Conservation (phyloP, 1,284 basidiomycete species). For the Trametes hirsuta region DNA sequence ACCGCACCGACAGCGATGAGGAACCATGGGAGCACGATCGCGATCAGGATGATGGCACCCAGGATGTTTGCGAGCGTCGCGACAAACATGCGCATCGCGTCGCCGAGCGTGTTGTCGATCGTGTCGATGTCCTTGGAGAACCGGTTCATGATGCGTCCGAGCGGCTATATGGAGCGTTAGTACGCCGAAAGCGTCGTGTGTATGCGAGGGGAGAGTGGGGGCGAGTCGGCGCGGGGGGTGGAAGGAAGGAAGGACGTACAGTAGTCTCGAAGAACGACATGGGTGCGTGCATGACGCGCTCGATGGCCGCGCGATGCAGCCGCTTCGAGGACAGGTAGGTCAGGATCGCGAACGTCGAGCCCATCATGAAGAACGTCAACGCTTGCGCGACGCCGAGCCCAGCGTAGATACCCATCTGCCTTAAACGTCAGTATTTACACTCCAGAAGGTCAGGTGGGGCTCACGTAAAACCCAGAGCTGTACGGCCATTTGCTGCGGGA, state of each 20-base stretch:
- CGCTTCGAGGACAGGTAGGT: slow-evolving; percentile 68
- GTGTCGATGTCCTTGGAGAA: slow-evolving; percentile 88
- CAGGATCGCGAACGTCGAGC: slow-evolving; percentile 54
- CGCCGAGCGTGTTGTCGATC: slow-evolving; percentile 78
- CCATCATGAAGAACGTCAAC: slow-evolving; percentile 56
- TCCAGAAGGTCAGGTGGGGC: slow-evolving; percentile 17
- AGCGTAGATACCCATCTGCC: slow-evolving; percentile 71
- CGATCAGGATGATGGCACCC: slow-evolving; percentile 79
- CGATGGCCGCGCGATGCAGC: slow-evolving; percentile 59
- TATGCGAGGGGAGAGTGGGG: neutral
- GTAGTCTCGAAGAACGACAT: slow-evolving; percentile 93
- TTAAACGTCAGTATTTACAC: slow-evolving; percentile 9
- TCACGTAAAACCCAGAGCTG: slow-evolving; percentile 62
- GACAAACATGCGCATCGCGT: slow-evolving; percentile 78
- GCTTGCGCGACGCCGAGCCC: slow-evolving; percentile 55
- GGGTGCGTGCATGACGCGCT: slow-evolving; percentile 72
- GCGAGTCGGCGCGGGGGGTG: too few species aligned
- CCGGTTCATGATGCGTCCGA: slow-evolving; percentile 89
- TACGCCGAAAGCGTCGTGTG: neutral
- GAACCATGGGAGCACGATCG: slow-evolving; percentile 85
- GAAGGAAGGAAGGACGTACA: slow-evolving; percentile 36
- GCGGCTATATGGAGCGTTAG: slow-evolving; percentile 51
- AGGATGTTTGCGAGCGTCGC: slow-evolving; percentile 67
- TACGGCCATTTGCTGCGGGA: slow-evolving; percentile 50
- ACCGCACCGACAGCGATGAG: slow-evolving; percentile 72